Base-by-base conservation (phyloP, 2,329 filamentous ascomycete genomes). In the Fusarium sp. region DNA sequence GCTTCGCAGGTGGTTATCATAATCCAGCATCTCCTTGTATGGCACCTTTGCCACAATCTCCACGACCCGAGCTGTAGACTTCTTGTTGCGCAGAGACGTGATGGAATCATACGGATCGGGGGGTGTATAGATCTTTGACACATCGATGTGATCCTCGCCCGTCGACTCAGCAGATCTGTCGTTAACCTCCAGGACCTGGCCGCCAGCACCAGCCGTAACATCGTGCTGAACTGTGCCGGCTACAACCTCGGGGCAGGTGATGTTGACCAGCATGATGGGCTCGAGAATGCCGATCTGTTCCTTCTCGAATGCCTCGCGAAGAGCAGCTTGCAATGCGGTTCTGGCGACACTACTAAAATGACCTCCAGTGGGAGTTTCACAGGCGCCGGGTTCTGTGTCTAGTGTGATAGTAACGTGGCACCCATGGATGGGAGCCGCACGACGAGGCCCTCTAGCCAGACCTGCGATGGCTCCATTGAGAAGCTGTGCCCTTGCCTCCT, bases 1-100 rank as follows among this genome's bases (percentile, higher is more conserved):
- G 79, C 93, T 94, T 52, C 96, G 85, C 67, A 99, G 80, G 76
- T 96, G 92, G 77, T 93, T 93, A 71, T 98, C 83, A 78, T 98
- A 99, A 41, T 95, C 92, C 35, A 98, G 90, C 93, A 98, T 97
- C 79, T 98, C 95, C 80, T 96, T 96, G 73, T 98, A 84, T 32
- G 96, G 96, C 28, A 98, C 95, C 73, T 92, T 89, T 22, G 94
- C 96, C 13, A 91, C 89, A 70, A 99, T 93, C 49, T 90, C 86
- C 59, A 85, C 82, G 81, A 82, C 83, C 45, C 83, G 80, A 56
- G 81, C 79, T 33, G 79, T 80, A 37, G 79, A 83, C 71, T 82
- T 84, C 75, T 84, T 84, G 40, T 83, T 82, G 43, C 80, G 83
- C 72, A 81, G 82, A 76, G 82, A 95, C 26, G 85, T 84, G 47